Percentiles rank a stretch among this genome's conserved stretches.
Conservation (phyloP, 208 protist genomes). For the Leishmania tropica region DNA sequence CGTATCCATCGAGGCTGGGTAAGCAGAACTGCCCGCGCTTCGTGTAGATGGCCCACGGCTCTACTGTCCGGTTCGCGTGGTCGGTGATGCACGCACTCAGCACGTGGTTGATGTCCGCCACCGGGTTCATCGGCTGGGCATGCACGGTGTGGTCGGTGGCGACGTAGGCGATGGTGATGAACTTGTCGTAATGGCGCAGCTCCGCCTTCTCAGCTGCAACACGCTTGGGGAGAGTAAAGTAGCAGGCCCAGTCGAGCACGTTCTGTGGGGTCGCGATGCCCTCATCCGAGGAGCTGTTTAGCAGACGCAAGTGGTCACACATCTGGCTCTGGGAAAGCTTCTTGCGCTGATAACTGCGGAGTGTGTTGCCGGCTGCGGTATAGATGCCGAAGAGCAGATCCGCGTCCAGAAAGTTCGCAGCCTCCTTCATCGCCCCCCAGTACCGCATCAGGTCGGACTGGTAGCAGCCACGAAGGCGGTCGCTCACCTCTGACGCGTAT, state of each 20-base stretch:
- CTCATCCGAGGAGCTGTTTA: conserved; percentile 13
- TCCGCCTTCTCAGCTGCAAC: conserved; percentile 50
- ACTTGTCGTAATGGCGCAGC: conserved; percentile 53
- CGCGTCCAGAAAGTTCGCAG: conserved; percentile 40
- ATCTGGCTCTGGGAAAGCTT: conserved; percentile 21
- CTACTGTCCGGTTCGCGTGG: conserved; percentile 40
- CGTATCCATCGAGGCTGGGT: conserved; percentile 62
- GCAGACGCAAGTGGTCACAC: conserved; percentile 6
- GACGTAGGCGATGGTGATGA: conserved; percentile 66
- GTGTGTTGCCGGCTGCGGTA: conserved; percentile 49
- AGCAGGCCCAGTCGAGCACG: conserved; percentile 60
- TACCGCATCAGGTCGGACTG: conserved; percentile 73
- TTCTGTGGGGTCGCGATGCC: conserved; percentile 27
- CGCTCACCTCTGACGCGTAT: conserved; percentile 72
- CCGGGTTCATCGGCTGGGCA: conserved; percentile 64
- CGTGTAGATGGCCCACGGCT: conserved; percentile 69
- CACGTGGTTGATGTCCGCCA: conserved; percentile 59
- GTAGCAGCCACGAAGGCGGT: conserved; percentile 61
- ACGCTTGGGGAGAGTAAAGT: conserved; percentile 48
- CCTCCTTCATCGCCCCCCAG: conserved; percentile 66
- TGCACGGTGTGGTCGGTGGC: conserved; percentile 68
- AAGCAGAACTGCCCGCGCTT: conserved; percentile 61
- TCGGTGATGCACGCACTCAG: conserved; percentile 65
- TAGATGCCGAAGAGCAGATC: conserved; percentile 71
- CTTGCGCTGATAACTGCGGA: conserved; percentile 52